Conservation (phyloP, 768 basidiomycete genomes). For the Arthromyces matolae region DNA sequence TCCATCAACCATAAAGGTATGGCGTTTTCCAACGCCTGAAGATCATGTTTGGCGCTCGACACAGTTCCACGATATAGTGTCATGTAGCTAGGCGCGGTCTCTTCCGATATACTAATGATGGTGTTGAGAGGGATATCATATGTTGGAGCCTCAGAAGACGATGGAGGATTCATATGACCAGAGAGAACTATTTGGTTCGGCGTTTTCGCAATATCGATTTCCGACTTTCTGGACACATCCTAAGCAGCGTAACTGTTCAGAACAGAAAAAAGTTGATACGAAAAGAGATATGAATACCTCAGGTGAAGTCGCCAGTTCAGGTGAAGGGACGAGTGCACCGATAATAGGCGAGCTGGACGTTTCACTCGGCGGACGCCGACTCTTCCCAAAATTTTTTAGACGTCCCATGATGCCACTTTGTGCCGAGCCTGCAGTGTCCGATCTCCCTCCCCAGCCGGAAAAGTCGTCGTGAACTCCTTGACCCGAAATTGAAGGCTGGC, state of each 20-base stretch:
- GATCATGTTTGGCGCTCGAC: conserved; percentile 42
- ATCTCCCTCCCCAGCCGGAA: conserved; percentile 37
- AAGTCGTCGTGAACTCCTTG: conserved; percentile 44
- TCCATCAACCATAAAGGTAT: conserved; percentile 90
- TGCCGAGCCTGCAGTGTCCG: conserved; percentile 44
- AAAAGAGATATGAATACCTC: conserved; percentile 15
- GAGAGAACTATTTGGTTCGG: conserved; percentile 54
- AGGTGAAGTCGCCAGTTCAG: conserved; percentile 21
- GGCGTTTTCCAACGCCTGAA: conserved; percentile 57
- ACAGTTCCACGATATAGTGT: conserved; percentile 75
- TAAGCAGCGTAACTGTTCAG: background rate
- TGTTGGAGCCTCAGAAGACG: conserved; percentile 68
- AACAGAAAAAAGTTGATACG: background rate
- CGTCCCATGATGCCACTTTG: conserved; percentile 75
- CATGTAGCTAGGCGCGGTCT: conserved; percentile 68
- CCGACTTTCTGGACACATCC: conserved; percentile 17
- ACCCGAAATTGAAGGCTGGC: conserved; percentile 41
- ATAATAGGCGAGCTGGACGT: conserved; percentile 24
- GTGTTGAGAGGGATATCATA: conserved; percentile 57
- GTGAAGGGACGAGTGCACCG: conserved; percentile 19
- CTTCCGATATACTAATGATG: conserved; percentile 77
- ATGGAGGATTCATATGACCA: conserved; percentile 59
- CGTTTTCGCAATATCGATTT: conserved; percentile 36
- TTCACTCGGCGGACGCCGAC: conserved; percentile 34
- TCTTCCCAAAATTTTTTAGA: conserved; percentile 71